Conservation (phyloP, 2,329 filamentous ascomycete species). For the Trichoderma atrobrunneum region DNA sequence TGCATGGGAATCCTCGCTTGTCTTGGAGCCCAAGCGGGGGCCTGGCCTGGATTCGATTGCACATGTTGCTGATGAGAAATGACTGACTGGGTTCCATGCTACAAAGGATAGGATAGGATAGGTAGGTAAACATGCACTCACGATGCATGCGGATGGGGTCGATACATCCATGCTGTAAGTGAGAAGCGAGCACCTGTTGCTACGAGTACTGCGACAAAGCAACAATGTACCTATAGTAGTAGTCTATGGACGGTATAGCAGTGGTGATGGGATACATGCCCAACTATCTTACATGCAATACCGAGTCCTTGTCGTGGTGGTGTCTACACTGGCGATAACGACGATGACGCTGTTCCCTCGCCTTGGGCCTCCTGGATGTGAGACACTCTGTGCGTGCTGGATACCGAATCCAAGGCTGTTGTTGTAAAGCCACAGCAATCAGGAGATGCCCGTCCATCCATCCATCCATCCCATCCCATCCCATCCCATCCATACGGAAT, state of each 20-base stretch:
- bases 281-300: background rate
- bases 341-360: background rate
- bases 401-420: background rate
- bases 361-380: background rate
- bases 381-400: background rate
- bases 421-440: background rate
- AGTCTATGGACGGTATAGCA: background rate
- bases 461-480: background rate
- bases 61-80: background rate
- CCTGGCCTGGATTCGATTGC: background rate
- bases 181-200: background rate
- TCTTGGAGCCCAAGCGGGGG: slow-evolving; percentile 14
- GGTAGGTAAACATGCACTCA: background rate
- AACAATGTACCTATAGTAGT: background rate
- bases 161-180: background rate
- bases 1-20: background rate
- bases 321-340: too few relatives aligned
- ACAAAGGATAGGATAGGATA: background rate
- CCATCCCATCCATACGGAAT: background rate
- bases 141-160: background rate
- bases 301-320: background rate
- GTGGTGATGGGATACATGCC: background rate
- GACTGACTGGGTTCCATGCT: background rate
- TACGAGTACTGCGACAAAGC: background rate
- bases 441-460: background rate